These are phyloP conservation scores for Acanthamoeba quina DNA, from an alignment of 208 protist genomes.

Conservation along the genomic window DNA sequence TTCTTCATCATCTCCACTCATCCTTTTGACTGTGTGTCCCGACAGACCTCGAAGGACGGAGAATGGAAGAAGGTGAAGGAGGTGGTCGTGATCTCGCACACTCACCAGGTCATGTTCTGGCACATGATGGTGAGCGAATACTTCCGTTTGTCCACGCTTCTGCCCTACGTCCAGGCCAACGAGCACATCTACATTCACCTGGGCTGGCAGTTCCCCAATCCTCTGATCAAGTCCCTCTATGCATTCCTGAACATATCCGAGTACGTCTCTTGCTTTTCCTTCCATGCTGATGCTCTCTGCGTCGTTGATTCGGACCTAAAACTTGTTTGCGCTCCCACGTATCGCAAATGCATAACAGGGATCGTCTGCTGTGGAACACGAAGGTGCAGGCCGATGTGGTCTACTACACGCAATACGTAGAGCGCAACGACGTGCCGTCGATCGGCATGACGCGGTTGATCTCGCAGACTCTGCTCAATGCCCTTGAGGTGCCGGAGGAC, in stretches of 20 bases:
- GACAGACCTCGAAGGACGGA: neutral
- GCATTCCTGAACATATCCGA: neutral
- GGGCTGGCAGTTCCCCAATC: neutral
- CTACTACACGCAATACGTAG: constrained; percentile 3
- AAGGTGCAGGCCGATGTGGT: constrained; percentile 35
- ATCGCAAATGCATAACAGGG: neutral
- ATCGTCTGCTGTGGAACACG: neutral
- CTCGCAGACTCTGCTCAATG: neutral
- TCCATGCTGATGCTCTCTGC: neutral
- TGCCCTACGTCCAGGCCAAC: constrained; percentile 64
- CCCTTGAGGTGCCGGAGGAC: neutral
- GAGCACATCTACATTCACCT: constrained; percentile 37
- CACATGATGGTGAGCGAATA: constrained; percentile 49
- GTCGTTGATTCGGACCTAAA: too few relatives aligned
- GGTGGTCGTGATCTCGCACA: constrained; percentile 44
- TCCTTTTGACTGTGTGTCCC: neutral
- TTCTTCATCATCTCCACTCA: neutral
- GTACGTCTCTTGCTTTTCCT: neutral
- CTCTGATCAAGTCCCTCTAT: neutral
- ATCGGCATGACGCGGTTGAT: constrained; percentile 26
- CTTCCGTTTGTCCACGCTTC: constrained; percentile 22
- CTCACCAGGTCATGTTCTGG: constrained; percentile 61
- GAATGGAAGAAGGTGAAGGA: constrained; percentile 48
- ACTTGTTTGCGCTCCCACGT: neutral
- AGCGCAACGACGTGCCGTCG: constrained; percentile 44